These are phyloP conservation scores for Fusarium siculi DNA, from an alignment of 2,329 filamentous ascomycete genomes.

Conservation along the genomic window DNA sequence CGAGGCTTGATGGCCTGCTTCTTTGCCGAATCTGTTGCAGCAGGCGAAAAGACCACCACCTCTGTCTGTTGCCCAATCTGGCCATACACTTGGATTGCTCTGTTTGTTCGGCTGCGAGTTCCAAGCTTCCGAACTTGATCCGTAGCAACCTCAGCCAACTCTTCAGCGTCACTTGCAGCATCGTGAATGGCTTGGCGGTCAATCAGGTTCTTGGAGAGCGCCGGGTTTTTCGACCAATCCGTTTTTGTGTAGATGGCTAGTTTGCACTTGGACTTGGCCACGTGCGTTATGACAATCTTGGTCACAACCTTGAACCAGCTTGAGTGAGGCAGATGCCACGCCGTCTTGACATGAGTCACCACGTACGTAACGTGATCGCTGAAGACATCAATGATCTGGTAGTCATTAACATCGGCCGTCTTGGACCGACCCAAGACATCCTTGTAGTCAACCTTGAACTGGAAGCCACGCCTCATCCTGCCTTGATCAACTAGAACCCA, in stretches of 20 bases:
- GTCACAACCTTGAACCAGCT: conserved; percentile 83
- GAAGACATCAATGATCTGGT: conserved; percentile 86
- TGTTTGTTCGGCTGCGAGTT: conserved; percentile 77
- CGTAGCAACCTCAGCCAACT: conserved; percentile 78
- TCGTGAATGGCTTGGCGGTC: conserved; percentile 80
- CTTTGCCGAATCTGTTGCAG: conserved; percentile 57
- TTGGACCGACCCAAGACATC: conserved; percentile 72
- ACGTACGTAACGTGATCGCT: conserved; percentile 79
- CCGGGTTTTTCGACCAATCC: conserved; percentile 81
- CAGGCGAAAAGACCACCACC: conserved; percentile 68
- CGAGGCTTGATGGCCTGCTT: conserved; percentile 70
- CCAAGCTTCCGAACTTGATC: conserved; percentile 82
- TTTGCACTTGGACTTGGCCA: conserved; percentile 92
- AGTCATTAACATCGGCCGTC: conserved; percentile 76
- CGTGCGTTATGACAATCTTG: conserved; percentile 93
- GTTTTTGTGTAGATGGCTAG: conserved; percentile 87
- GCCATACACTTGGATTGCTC: conserved; percentile 83
- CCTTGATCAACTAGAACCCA: conserved; percentile 80
- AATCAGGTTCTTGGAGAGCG: conserved; percentile 69
- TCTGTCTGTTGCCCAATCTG: conserved; percentile 76
- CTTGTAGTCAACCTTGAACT: conserved; percentile 77
- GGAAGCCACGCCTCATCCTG: conserved; percentile 80
- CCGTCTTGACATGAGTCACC: conserved; percentile 69
- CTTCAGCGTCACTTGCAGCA: conserved; percentile 75
- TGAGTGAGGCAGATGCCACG: conserved; percentile 88